These are phyloP conservation scores for Didymella segeticola DNA, from an alignment of 2,329 filamentous ascomycete genomes.

Conservation along the genomic window DNA sequence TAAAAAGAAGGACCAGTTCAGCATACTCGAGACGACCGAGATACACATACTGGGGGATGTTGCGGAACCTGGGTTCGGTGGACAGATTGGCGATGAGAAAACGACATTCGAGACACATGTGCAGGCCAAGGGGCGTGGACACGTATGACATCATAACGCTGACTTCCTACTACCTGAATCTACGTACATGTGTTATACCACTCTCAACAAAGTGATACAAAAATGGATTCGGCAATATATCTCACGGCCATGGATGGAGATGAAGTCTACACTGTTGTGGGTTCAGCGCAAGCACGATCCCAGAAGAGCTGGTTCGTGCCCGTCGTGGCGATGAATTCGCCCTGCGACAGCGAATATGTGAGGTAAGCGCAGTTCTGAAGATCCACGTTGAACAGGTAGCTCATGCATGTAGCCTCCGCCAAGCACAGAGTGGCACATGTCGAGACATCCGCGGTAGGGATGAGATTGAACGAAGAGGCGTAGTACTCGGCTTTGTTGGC, in stretches of 20 bases:
- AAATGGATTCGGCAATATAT: not conserved
- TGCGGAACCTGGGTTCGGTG: not conserved
- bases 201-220: not conserved
- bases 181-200: too few species aligned
- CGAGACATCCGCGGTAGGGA: constrained; percentile 15
- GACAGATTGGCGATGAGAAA: not conserved
- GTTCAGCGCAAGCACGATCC: constrained; percentile 10
- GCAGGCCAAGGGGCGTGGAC: not conserved
- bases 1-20: constrained; percentile 8
- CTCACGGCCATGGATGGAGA: not conserved
- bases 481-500: constrained; percentile 22
- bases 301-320: constrained; percentile 15
- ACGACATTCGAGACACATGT: not conserved
- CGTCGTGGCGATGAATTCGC: constrained; percentile 14
- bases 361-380: constrained; percentile 17
- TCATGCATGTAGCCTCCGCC: constrained; percentile 19
- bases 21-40: constrained; percentile 20
- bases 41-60: constrained; percentile 5
- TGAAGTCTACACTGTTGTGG: not conserved
- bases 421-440: constrained; percentile 20
- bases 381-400: constrained; percentile 19
- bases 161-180: too few species aligned
- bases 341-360: constrained; percentile 2
- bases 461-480: constrained; percentile 24
- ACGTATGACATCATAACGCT: too few species aligned